phyloP scores from a whole-genome alignment of 805 yeast genomes.

The Nakazawaea ernobii region DNA sequence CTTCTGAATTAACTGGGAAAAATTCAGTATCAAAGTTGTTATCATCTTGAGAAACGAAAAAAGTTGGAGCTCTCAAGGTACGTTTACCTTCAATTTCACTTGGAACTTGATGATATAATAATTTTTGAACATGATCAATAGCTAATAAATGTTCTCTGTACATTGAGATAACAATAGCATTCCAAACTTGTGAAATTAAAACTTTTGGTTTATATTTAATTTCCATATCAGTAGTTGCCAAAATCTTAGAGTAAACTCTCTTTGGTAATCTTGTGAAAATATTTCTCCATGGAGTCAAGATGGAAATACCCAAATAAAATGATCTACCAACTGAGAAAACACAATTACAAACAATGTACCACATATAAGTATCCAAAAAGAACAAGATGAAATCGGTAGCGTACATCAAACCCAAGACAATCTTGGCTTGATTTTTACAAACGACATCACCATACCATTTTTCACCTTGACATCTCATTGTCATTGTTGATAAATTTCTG shows the following conservation, averaged over 20 bases:
- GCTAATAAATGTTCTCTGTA: conserved; percentile 98
- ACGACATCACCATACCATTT: conserved; percentile 72
- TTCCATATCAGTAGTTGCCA: conserved; percentile 99
- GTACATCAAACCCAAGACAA: conserved; percentile 88
- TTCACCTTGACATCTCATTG: conserved; percentile 96
- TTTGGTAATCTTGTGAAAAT: conserved; percentile 96
- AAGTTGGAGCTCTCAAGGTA: conserved; percentile 97
- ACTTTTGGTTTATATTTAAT: conserved; percentile 98
- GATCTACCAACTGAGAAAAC: conserved; percentile 96
- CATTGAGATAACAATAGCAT: conserved; percentile 98
- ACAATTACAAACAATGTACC: conserved; percentile 96
- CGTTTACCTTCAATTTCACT: conserved; percentile 97
- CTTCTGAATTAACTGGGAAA: conserved; percentile 95
- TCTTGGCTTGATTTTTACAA: conserved; percentile 82
- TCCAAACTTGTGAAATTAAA: conserved; percentile 97
- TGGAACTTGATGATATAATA: conserved; percentile 97
- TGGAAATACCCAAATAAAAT: conserved; percentile 97
- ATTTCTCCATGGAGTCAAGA: conserved; percentile 99
- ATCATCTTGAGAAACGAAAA: conserved; percentile 97
- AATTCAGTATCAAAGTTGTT: conserved; percentile 91
- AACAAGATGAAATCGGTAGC: conserved; percentile 89
- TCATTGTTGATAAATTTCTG: conserved; percentile 76
- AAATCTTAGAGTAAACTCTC: conserved; percentile 95
- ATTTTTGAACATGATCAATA: conserved; percentile 96
- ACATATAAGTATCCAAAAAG: conserved; percentile 97